These are phyloP conservation scores for Modicella reniformis DNA, from an alignment of 371 early-diverging fungal species.

Conservation along the genomic window DNA sequence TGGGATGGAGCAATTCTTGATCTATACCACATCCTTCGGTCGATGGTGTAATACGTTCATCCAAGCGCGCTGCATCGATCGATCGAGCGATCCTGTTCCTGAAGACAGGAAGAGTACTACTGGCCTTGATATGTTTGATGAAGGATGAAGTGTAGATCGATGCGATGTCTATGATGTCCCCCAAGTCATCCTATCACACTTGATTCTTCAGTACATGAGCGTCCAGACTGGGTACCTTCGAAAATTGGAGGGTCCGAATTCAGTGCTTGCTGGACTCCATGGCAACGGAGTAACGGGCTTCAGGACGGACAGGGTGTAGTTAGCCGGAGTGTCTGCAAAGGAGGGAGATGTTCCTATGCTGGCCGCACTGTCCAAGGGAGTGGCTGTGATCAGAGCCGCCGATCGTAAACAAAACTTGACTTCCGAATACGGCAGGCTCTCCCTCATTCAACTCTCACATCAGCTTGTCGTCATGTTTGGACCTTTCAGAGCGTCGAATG, in stretches of 20 bases:
- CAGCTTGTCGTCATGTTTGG: constrained; percentile 73
- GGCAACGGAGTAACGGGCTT: not conserved
- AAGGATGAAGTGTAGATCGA: not conserved
- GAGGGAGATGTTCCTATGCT: no score
- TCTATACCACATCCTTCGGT: no score
- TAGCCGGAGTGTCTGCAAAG: no score
- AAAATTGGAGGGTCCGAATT: not conserved
- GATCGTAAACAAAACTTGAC: not conserved
- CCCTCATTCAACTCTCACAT: not conserved
- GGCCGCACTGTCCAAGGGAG: no score
- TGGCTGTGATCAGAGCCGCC: not conserved
- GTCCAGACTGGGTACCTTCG: not conserved
- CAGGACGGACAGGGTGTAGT: no score
- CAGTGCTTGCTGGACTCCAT: not conserved
- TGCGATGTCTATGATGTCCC: not conserved
- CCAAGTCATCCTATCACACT: not conserved
- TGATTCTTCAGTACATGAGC: not conserved
- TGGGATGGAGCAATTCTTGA: no score
- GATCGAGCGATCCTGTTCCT: not conserved
- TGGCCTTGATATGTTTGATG: no score
- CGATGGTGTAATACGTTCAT: not conserved
- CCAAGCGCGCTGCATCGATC: not conserved
- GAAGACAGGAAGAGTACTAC: no score
- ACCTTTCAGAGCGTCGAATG: constrained; percentile 75
- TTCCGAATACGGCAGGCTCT: not conserved